Conservation (phyloP, 179 eudicot genomes). For the Silene noctiflora region DNA sequence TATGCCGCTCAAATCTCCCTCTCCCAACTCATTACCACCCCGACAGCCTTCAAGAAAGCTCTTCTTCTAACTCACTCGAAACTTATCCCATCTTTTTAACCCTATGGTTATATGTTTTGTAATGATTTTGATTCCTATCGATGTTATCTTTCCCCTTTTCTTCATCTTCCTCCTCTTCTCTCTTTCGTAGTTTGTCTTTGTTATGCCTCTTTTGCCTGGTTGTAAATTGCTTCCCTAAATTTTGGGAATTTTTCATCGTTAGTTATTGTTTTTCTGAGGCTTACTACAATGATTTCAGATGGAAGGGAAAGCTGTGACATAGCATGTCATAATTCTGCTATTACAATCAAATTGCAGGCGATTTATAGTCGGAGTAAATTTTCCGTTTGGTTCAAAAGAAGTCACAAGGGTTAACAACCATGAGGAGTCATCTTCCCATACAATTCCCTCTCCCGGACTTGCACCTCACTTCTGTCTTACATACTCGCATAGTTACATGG, state of each 20-base stretch:
- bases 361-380: too few species aligned
- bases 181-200: background rate
- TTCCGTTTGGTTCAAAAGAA: too few species aligned
- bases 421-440: too few species aligned
- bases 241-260: background rate
- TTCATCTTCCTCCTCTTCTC: background rate
- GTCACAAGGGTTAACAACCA: too few species aligned
- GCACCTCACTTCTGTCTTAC: too few species aligned
- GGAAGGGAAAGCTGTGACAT: too few species aligned
- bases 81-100: background rate
- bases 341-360: too few species aligned
- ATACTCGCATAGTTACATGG: too few species aligned
- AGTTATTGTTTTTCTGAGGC: background rate
- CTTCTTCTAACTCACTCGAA: constrained; percentile 44
- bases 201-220: background rate
- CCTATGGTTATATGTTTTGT: background rate
- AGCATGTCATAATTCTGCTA: too few species aligned
- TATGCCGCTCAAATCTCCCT: constrained; percentile 29
- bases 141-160: constrained; percentile 1
- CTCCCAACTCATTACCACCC: constrained; percentile 44
- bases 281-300: too few species aligned
- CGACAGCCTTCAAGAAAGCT: constrained; percentile 53
- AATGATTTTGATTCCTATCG: constrained; percentile 11
- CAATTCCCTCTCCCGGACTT: too few species aligned
- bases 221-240: constrained; percentile 1